Conservation (phyloP, 805 yeast species). For the Saturnispora hagleri region DNA sequence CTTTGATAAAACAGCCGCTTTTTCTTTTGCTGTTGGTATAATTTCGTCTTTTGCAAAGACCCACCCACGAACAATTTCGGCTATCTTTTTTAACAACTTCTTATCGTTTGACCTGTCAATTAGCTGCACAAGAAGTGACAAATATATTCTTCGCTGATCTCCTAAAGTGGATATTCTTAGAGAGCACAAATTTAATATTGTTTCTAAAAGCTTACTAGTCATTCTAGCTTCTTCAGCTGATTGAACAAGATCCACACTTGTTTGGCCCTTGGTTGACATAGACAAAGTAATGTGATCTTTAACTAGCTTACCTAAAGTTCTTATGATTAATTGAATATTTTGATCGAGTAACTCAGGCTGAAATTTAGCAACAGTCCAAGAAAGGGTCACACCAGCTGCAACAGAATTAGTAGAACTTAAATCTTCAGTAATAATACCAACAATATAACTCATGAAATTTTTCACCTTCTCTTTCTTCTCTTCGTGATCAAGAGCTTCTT, state of each 20-base stretch:
- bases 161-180: constrained; percentile 80
- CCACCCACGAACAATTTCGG: constrained; percentile 79
- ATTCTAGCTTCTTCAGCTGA: constrained; percentile 64
- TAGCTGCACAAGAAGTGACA: constrained; percentile 78
- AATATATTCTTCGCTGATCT: constrained; percentile 84
- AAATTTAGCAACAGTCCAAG: constrained; percentile 72
- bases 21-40: constrained; percentile 92
- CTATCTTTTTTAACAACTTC: constrained; percentile 61
- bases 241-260: constrained; percentile 15
- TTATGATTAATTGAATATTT: constrained; percentile 66
- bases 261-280: constrained; percentile 33
- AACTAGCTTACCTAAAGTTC: constrained; percentile 81
- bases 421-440: constrained; percentile 70
- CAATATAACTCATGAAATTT: constrained; percentile 50
- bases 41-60: constrained; percentile 74
- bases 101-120: constrained; percentile 83
- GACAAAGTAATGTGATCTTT: constrained; percentile 74
- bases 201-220: constrained; percentile 68
- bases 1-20: constrained; percentile 85
- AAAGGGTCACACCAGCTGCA: constrained; percentile 77
- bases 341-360: constrained; percentile 70
- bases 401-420: constrained; percentile 59
- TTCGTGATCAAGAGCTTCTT: constrained; percentile 39
- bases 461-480: constrained; percentile 36
- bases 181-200: constrained; percentile 67